phyloP scores from a whole-genome alignment of 1,284 basidiomycete genomes.

The Tylopilus sp. region DNA sequence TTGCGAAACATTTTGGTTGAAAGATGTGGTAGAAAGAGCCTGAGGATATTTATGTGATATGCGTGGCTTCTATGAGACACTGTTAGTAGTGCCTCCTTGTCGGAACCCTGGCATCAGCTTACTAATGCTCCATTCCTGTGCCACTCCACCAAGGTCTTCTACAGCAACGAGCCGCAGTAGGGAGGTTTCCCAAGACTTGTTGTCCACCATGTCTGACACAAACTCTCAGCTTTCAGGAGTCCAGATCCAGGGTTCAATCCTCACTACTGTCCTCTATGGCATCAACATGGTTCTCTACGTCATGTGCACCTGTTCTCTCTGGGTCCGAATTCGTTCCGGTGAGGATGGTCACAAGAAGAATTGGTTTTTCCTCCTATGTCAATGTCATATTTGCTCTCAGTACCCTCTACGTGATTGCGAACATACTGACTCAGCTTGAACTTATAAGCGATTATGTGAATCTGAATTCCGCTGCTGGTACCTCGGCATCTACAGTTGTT shows the following conservation, averaged over 20 bases:
- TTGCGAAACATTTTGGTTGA: no score
- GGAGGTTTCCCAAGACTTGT: no score
- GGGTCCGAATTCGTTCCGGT: constrained; percentile 30
- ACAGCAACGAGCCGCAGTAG: no score
- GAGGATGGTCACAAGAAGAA: constrained; percentile 22
- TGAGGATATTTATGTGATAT: no score
- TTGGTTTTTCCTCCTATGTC: constrained; percentile 45
- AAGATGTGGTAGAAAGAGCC: no score
- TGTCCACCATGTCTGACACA: constrained; percentile 5
- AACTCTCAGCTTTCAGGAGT: constrained; percentile 29
- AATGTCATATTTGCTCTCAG: constrained; percentile 43
- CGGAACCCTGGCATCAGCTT: no score
- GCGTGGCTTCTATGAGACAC: no score
- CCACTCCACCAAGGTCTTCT: no score
- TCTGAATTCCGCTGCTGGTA: no score
- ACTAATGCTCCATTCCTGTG: no score
- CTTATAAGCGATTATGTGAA: constrained; percentile 37
- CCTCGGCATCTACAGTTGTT: constrained; percentile 29
- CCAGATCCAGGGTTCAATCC: constrained; percentile 45
- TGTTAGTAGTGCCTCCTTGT: no score
- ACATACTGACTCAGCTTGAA: constrained; percentile 41
- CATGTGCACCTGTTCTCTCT: constrained; percentile 44
- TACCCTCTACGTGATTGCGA: constrained; percentile 42
- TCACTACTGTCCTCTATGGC: constrained; percentile 42
- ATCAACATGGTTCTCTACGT: constrained; percentile 38